Base-by-base conservation (phyloP, 2,329 filamentous ascomycete genomes). In the Curvularia sp. region DNA sequence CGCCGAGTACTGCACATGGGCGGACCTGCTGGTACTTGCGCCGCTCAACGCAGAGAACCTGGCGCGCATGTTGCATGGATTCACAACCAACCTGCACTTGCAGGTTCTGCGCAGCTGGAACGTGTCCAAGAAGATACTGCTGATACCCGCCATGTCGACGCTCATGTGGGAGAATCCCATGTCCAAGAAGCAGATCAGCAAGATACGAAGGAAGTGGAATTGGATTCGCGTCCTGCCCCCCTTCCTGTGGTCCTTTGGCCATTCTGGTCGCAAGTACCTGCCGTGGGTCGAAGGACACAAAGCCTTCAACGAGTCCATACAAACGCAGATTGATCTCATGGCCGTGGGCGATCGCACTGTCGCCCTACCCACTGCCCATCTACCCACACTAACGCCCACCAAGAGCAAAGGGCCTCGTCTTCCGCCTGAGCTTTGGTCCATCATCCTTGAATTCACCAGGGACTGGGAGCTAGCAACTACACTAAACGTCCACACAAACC, bases 401-500 rank as follows among this genome's bases (percentile, higher is more conserved):
- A 78, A 78, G 54, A 72, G 68, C 59, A 76, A 78, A 78, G 74
- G 72, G 2, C 66, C 71, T 6, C 70, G 70, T 21, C 80, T 98
- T 1, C 94, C 94, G 0, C 87, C 90, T 0, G 94, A 98, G 77
- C 84, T 97, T 38, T 97, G 93, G 92, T 89, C 89, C 30, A 89
- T 94, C 56, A 90, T 98, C 47, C 87, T 97, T 42, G 91, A 96
- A 64, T 87, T 89, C 61, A 86, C 93, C 0, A 87, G 87, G 42
- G 94, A 98, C 75, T 98, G 94, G 94, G 94, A 97, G 77, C 82
- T 96, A 19, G 90, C 94, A 9, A 89, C 89, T 64, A 89, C 91
- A 0, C 81, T 97, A 5, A 88, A 90, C 55, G 86, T 97, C 43
- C 94, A 90, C 71, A 92, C 92, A 1, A 92, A 86, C 54, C 80